These are phyloP conservation scores for grape (Vitis vinifera) DNA, from an alignment of 164 flowering plant species.

Conservation along the genomic window ASM3070453v1 NC_081805.1:1363501-1364000, in stretches of 20 bases:
- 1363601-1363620: slow-evolving; percentile 97
- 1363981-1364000: slow-evolving; percentile 86
- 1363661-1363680: slow-evolving; percentile 98
- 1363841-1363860: slow-evolving; percentile 67
- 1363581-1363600: slow-evolving; percentile 99
- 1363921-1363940: slow-evolving; percentile 92
- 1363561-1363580: slow-evolving; percentile 88
- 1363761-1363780: slow-evolving; percentile 94
- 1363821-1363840: slow-evolving; percentile 47
- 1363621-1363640: slow-evolving; percentile 96
- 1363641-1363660: slow-evolving; percentile 99
- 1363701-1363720: slow-evolving; percentile 78
- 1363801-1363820: slow-evolving; percentile 64
- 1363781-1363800: slow-evolving; percentile 97
- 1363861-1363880: slow-evolving; percentile 56
- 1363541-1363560: slow-evolving; percentile 93
- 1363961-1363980: slow-evolving; percentile 98
- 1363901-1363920: slow-evolving; percentile 83
- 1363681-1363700: slow-evolving; percentile 97
- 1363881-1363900: slow-evolving; percentile 54
- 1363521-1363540: slow-evolving; percentile 96
- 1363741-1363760: slow-evolving; percentile 75
- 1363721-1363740: slow-evolving; percentile 76
- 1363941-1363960: slow-evolving; percentile 85
- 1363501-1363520: slow-evolving; percentile 88